These are phyloP conservation scores for Kluyveromyces sp. DNA, from an alignment of 1,139 yeast species.

Conservation along the genomic window DNA sequence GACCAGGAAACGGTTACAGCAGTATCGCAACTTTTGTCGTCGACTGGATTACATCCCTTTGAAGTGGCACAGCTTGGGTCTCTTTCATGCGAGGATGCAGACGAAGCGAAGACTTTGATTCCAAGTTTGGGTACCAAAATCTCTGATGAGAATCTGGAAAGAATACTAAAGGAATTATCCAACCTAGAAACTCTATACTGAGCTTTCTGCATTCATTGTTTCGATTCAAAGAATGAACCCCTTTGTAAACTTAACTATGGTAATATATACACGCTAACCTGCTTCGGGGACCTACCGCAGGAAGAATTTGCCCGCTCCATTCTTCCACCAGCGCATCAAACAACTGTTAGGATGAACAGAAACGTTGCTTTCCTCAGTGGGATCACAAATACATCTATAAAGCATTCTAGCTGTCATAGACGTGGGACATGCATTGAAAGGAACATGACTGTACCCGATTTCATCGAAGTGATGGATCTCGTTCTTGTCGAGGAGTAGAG, in stretches of 20 bases:
- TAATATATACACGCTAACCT: not conserved
- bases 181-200: slow-evolving; percentile 48
- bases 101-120: slow-evolving; percentile 90
- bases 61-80: slow-evolving; percentile 94
- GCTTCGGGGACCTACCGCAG: slow-evolving; percentile 12
- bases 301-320: slow-evolving; percentile 44
- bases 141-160: slow-evolving; percentile 80
- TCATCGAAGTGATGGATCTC: slow-evolving; percentile 87
- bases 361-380: slow-evolving; percentile 39
- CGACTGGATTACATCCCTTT: slow-evolving; percentile 84
- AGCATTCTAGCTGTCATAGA: slow-evolving; percentile 42
- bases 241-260: not conserved
- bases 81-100: slow-evolving; percentile 92
- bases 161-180: slow-evolving; percentile 77
- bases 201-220: not conserved
- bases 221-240: too few relatives aligned
- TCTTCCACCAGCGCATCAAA: slow-evolving; percentile 79
- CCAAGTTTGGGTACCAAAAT: slow-evolving; percentile 81
- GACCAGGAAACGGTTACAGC: slow-evolving; percentile 91
- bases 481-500: slow-evolving; percentile 56
- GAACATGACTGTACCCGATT: slow-evolving; percentile 79
- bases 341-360: slow-evolving; percentile 67
- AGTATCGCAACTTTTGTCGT: slow-evolving; percentile 76
- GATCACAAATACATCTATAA: slow-evolving; percentile 68
- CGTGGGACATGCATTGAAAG: slow-evolving; percentile 77